Percentiles rank a stretch among this genome's conserved stretches.
Evolutionary conservation across 331 rosid species (phyloP).

Genomic region (Quercus phellos): DNA sequence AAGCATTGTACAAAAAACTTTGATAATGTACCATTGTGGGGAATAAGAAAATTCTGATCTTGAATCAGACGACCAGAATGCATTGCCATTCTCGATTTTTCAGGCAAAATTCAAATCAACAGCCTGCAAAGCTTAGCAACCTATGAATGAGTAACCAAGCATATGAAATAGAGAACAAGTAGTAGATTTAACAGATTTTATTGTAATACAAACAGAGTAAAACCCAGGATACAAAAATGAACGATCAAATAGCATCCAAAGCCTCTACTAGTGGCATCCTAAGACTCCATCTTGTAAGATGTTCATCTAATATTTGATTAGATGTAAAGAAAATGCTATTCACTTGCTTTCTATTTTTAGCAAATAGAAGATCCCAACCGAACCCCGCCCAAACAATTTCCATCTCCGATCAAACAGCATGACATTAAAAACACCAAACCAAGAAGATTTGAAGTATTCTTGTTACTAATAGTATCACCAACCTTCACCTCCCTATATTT

Average conservation of each 20-base stretch:
- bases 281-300: no score
- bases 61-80: conserved; percentile 32
- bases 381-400: no score
- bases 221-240: background rate
- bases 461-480: background rate
- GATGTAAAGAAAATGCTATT: no score
- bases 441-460: background rate
- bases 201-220: background rate
- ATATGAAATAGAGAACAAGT: background rate
- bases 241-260: background rate
- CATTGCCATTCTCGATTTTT: conserved; percentile 43
- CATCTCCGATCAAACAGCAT: no score
- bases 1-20: background rate
- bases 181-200: background rate
- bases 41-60: conserved; percentile 43
- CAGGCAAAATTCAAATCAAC: conserved; percentile 2
- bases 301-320: no score
- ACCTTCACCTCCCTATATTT: background rate
- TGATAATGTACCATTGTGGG: conserved; percentile 34
- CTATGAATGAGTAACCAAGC: background rate
- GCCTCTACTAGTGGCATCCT: background rate
- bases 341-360: no score
- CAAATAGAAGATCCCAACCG: no score
- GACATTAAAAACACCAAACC: no score
- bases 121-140: conserved; percentile 4